Percentiles rank a stretch among this genome's conserved stretches.
Evolutionary conservation across 768 basidiomycete species (phyloP).

Genomic region (Kondoa malvinella): DNA sequence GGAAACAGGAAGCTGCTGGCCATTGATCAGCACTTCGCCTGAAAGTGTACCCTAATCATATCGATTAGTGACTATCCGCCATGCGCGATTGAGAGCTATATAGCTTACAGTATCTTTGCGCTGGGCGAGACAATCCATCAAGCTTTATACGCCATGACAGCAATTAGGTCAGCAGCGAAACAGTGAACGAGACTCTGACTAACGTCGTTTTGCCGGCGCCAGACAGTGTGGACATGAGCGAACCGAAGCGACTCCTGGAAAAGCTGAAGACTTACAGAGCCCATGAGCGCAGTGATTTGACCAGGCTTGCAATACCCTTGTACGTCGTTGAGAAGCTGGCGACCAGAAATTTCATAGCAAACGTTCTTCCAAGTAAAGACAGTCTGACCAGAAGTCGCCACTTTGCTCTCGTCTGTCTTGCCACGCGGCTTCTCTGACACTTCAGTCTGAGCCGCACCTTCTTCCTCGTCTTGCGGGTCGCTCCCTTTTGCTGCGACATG

Average conservation of each 20-base stretch:
- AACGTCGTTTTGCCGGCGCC: conserved; percentile 37
- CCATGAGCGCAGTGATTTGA: conserved; percentile 36
- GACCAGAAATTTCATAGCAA: conserved; percentile 19
- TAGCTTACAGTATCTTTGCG: background rate
- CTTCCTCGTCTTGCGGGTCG: background rate
- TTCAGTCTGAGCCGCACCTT: background rate
- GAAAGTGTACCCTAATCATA: conserved; percentile 33
- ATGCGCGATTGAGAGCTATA: background rate
- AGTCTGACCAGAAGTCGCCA: background rate
- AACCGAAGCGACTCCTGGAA: too few species aligned
- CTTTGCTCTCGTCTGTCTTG: background rate
- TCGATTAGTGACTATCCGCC: too few species aligned
- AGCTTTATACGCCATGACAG: too few species aligned
- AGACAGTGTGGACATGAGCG: too few species aligned
- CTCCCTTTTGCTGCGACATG: background rate
- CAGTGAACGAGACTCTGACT: conserved; percentile 29
- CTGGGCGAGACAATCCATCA: background rate
- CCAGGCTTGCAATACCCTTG: conserved; percentile 36
- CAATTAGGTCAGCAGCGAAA: too few species aligned
- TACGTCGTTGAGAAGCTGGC: conserved; percentile 26
- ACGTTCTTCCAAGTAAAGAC: conserved; percentile 31
- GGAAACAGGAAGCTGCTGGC: conserved; percentile 17
- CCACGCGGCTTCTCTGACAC: background rate
- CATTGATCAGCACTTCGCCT: conserved; percentile 35
- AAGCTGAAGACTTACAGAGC: too few species aligned